phyloP scores from a whole-genome alignment of 139 green algal species.

The Coelastrella sp. region DNA sequence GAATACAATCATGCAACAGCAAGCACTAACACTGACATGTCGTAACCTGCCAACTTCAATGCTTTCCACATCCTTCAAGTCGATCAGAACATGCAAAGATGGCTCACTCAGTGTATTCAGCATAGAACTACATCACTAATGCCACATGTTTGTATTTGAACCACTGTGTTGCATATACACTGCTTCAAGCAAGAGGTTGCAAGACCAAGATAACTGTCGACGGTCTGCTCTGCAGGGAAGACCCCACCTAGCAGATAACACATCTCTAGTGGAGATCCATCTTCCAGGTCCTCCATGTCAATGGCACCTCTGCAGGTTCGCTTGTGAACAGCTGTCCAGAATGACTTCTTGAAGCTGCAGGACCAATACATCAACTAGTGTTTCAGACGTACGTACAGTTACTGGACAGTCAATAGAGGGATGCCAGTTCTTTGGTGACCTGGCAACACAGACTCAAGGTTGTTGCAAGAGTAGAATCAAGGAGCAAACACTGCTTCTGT shows the following conservation, averaged over 20 bases:
- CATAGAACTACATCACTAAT: too few species aligned
- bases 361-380: not conserved
- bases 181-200: not conserved
- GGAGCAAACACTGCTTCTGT: too few species aligned
- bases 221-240: not conserved
- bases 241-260: constrained; percentile 33
- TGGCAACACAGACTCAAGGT: too few species aligned
- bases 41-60: not conserved
- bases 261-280: constrained; percentile 25
- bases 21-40: too few species aligned
- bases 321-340: not conserved
- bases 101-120: too few species aligned
- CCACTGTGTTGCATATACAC: too few species aligned
- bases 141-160: too few species aligned
- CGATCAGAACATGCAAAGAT: too few species aligned
- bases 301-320: constrained; percentile 7
- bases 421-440: not conserved
- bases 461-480: too few species aligned
- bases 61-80: too few species aligned
- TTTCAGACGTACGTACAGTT: not conserved
- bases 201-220: not conserved
- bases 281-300: constrained; percentile 30
- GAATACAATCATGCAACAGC: not conserved
- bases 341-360: not conserved
- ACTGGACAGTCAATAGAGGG: not conserved